Base-by-base conservation (phyloP, 2,329 filamentous ascomycete species). In the Stagonosporopsis cucurbitacearum region DNA sequence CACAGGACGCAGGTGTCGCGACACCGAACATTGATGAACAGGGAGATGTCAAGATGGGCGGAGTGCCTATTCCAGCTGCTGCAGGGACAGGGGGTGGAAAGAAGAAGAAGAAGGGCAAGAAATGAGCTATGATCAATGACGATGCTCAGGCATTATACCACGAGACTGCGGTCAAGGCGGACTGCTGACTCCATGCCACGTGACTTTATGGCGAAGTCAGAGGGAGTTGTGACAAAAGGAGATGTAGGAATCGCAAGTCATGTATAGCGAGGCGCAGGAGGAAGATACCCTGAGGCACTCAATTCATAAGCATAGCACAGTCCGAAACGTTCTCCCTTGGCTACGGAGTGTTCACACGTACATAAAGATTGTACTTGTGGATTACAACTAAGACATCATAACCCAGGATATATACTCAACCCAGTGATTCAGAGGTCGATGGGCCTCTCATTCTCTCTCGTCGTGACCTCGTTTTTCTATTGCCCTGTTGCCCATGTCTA, bases 21-120 rank as follows among this genome's bases (percentile, higher is more conserved):
- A 75, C 74, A 26, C 73, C 74, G 22, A 64, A 63, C 32, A 58
- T 69, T 0, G 75, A 78, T 19, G 68, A 68, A 47, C 40, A 51
- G 39, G 64, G 64, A 1, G 69, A 76, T 52, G 63, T 61, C 3
- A 70, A 70, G 50, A 62, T 70, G 59, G 69, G 68, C 3, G 69
- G 65, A 17, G 62, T 63, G 6, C 62, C 61, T 6, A 49, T 61
- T n/a, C 68, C 68, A 32, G 37, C 57, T 9, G 65, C 63, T 6
- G 66, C 68, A 13, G 73, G 67, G 13, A 51, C 54, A 32, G 77
- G 75, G 6, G 78, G 75, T 17, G 73, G 72, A 36, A 81, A 81
- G 71, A 81, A 81, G 71, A 81, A 81, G 64, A 81, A 81, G 70
- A 80, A 80, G 69, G 76, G 77, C 45, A 81, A 82, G 75, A 81